Evolutionary conservation across 179 eudicot species (phyloP).

Genomic region (Heliamphora ciliata): DNA sequence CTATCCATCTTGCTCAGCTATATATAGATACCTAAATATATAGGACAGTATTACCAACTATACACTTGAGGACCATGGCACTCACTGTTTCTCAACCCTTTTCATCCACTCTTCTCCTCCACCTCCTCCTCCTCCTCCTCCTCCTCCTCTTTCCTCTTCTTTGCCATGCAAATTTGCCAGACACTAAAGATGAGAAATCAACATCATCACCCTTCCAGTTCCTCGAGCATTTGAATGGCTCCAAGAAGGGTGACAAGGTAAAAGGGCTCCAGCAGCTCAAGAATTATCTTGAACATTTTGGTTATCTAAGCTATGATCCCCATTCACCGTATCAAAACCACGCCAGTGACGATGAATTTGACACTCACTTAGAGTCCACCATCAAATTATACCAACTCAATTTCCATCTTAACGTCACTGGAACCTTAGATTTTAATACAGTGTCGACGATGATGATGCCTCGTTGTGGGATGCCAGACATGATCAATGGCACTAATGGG

Average conservation of each 20-base stretch:
- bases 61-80: too few relatives aligned
- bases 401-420: conserved; percentile 22
- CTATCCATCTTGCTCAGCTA: too few relatives aligned
- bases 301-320: conserved; percentile 21
- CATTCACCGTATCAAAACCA: neutral
- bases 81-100: too few relatives aligned
- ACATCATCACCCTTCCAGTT: neutral
- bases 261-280: conserved; percentile 28
- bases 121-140: too few relatives aligned
- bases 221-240: neutral
- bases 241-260: conserved; percentile 7
- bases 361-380: conserved; percentile 24
- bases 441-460: conserved; percentile 26
- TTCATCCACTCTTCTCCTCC: too few relatives aligned
- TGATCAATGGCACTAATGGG: conserved; percentile 16
- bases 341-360: conserved; percentile 20
- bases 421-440: conserved; percentile 21
- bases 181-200: neutral
- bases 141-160: too few relatives aligned
- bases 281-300: conserved; percentile 25
- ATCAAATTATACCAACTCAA: conserved; percentile 29
- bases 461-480: conserved; percentile 33
- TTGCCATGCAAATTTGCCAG: too few relatives aligned
- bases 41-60: too few relatives aligned
- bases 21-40: too few relatives aligned